Evolutionary conservation across 257 asterid species (phyloP).

Genomic region (Nicotiana benthamiana): DNA sequence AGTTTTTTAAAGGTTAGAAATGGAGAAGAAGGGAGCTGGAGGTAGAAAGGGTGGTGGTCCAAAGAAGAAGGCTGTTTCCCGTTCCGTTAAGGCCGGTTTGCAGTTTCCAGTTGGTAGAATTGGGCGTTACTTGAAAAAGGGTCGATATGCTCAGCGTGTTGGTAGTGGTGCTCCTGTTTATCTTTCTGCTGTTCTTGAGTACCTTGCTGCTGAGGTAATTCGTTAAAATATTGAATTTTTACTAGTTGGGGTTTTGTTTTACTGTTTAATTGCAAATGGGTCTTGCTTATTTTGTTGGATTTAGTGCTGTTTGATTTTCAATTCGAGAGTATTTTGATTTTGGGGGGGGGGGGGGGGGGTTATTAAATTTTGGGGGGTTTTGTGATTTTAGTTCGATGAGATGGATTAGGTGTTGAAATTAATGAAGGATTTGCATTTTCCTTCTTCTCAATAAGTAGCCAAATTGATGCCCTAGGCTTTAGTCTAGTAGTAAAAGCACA

Average conservation of each 20-base stretch:
- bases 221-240: not conserved
- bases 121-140: constrained; percentile 50
- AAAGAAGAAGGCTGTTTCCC: constrained; percentile 42
- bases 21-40: constrained; percentile 44
- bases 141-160: constrained; percentile 37
- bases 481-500: too few relatives aligned
- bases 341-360: too few relatives aligned
- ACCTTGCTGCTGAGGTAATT: constrained; percentile 45
- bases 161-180: constrained; percentile 45
- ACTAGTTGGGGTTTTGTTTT: not conserved
- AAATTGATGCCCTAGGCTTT: too few relatives aligned
- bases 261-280: not conserved
- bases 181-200: constrained; percentile 45
- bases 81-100: constrained; percentile 43
- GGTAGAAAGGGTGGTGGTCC: constrained; percentile 51
- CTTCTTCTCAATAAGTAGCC: too few relatives aligned
- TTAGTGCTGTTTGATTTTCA: not conserved
- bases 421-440: too few relatives aligned
- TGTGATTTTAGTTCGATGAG: not conserved
- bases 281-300: not conserved
- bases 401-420: not conserved
- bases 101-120: constrained; percentile 54
- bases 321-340: not conserved
- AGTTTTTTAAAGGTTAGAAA: constrained; percentile 19
- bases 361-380: too few relatives aligned